Base-by-base conservation (phyloP, 2,329 filamentous ascomycete species). In the Emmonsiellopsis sp. region DNA sequence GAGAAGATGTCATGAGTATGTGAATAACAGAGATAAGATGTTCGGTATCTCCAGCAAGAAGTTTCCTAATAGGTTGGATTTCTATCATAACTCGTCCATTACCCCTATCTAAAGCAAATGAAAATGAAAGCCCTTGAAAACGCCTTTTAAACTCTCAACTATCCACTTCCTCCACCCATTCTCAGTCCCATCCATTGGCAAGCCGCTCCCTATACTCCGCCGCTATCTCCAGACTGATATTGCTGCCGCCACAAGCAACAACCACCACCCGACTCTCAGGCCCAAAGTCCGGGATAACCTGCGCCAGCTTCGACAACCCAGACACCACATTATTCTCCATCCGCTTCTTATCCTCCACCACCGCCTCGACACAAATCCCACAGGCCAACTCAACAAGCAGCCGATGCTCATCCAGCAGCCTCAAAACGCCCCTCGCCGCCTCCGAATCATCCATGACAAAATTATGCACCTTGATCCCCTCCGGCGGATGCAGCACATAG, bases 301-400 rank as follows among this genome's bases (percentile, higher is more conserved):
- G 74, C 63, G 83, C 78, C 62, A 94, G 65, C 42, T 79, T 67
- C 5, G 69, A 71, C 55, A 61, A n/a, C 47, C 34, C 7, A n/a
- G 10, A 10, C 39, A 37, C 6, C 2, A n/a, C 39, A 17, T 6
- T 17, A 14, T 33, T 6, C 43, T n/a, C 11, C 27, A 45, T 11
- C 42, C 49, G 55, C 17, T 54, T 36, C 17, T 42, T 32, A n/a
- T 9, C 17, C 13, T 32, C 42, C 32, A 73, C 59, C 9, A 66
- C 70, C 34, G 68, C 70, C 54, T 73, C 88, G 10, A 95, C 71
- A 51, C 85, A 86, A 5, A 92, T 89, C 0, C 91, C 90, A 66
- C 92, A 96, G 0, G 90, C 84, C 37, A 86, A 75, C 73, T 97
- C 92, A 2, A 95, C 88, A 54, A 95, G 74, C 53, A 92, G 72